Base-by-base conservation (phyloP, 441 rosid genomes). In the Erysimum cheiri region DNA sequence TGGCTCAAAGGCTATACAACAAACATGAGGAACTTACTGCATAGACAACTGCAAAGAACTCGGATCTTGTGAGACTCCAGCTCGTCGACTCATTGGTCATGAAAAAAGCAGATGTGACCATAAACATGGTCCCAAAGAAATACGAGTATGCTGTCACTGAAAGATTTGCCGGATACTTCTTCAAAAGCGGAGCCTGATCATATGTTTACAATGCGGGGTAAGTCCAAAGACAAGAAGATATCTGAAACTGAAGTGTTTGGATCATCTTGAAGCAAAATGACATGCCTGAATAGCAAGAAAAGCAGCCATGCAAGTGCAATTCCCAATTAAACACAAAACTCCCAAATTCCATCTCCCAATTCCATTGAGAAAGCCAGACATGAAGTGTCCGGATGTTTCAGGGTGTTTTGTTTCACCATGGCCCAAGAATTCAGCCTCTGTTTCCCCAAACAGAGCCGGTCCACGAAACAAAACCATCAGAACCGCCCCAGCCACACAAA, bases 261-360 rank as follows among this genome's bases (percentile, higher is more conserved):
- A 64, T 57, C 28, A 64, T 56, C 4, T 29, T 2, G 35, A 43
- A 44, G 39, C 39, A 35, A 55, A 43, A 66, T 10, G 64, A 40
- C 33, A 71, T 85, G 85, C 99, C 99, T 96, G 98, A 72, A 93
- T 83, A 55, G 92, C 97, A 46, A 96, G 84, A 78, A 92, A 96
- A 63, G 96, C 87, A 69, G 98, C 98, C 99, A 96, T 96, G 82
- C 98, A 96, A 69, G 88, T 83, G 76, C 99, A 96, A 77, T 96
- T 96, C 69, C 98, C 99, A 47, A 96, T 82, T 70, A 96, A 81
- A 79, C 98, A 96, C 72, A 93, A 76, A 77, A 96, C 98, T 76
- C 99, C 99, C 8, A 93, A 73, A 79, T 92, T 92, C 96, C 96
- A 89, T 62, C 76, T 77, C 41, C 91, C 96, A 64, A 95, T 77